phyloP scores from a whole-genome alignment of 805 yeast species.

The Priceomyces castillae region DNA sequence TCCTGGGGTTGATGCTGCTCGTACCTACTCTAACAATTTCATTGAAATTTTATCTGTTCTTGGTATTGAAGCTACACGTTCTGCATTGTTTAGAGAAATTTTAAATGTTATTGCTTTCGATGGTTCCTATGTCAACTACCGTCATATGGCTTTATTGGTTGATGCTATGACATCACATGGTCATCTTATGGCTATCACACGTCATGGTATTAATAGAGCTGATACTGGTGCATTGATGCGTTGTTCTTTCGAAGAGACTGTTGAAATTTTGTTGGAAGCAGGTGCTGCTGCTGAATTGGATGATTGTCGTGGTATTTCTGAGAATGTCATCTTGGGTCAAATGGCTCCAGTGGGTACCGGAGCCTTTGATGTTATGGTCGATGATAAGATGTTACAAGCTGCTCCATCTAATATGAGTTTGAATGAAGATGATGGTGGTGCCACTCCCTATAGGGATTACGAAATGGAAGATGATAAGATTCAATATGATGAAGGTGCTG shows the following conservation, averaged over 20 bases:
- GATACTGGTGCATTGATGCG: slow-evolving; percentile 99
- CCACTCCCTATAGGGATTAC: slow-evolving; percentile 83
- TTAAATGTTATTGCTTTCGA: slow-evolving; percentile 97
- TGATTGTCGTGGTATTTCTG: slow-evolving; percentile 98
- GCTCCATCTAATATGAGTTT: slow-evolving; percentile 49
- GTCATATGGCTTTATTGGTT: slow-evolving; percentile 96
- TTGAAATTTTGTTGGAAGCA: slow-evolving; percentile 94
- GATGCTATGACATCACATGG: slow-evolving; percentile 99
- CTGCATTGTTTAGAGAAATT: slow-evolving; percentile 90
- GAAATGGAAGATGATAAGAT: slow-evolving; percentile 60
- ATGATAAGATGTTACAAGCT: slow-evolving; percentile 76
- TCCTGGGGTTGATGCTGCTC: slow-evolving; percentile 87
- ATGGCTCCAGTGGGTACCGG: slow-evolving; percentile 99
- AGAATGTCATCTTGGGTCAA: slow-evolving; percentile 96
- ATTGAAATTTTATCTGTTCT: slow-evolving; percentile 91
- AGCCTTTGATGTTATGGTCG: slow-evolving; percentile 91
- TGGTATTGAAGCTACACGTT: slow-evolving; percentile 98
- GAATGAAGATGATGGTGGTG: slow-evolving; percentile 59
- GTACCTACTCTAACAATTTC: slow-evolving; percentile 94
- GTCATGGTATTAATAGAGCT: slow-evolving; percentile 98
- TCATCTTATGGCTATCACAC: slow-evolving; percentile 96
- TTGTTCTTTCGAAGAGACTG: slow-evolving; percentile 99
- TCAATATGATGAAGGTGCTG: slow-evolving; percentile 66
- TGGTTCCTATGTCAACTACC: slow-evolving; percentile 98
- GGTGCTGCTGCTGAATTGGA: slow-evolving; percentile 98